Percentiles rank a stretch among this genome's conserved stretches.
Evolutionary conservation across 73 alveolate genomes (phyloP).

Genomic region (Tetrahymena elliotti): DNA sequence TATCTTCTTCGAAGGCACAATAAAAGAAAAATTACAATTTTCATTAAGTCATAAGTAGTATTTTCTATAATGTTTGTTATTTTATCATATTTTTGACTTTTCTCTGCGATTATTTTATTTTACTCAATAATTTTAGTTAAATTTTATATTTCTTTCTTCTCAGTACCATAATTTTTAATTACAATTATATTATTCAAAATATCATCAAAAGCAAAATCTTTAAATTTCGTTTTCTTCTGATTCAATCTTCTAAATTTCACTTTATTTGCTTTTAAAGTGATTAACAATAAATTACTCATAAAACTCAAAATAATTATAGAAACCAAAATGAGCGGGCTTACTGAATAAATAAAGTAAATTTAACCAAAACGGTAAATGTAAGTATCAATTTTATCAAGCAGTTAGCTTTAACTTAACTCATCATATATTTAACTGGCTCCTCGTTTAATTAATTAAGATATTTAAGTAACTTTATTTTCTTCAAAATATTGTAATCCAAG

Average conservation of each 20-base stretch:
- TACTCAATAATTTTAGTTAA: not conserved
- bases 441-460: not conserved
- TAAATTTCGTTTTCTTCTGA: not conserved
- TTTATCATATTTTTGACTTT: not conserved
- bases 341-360: not conserved
- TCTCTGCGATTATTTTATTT: not conserved
- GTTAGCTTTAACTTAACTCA: not conserved
- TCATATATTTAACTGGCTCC: not conserved
- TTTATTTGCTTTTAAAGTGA: not conserved
- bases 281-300: not conserved
- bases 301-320: not conserved
- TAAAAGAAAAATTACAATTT: not conserved
- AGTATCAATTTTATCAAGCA: not conserved
- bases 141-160: not conserved
- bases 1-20: not conserved
- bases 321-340: not conserved
- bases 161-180: not conserved
- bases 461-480: not conserved
- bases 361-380: not conserved
- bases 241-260: not conserved
- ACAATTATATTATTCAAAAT: not conserved
- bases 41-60: not conserved
- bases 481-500: not conserved
- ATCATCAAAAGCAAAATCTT: not conserved
- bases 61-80: not conserved